Evolutionary conservation across 2,329 filamentous ascomycete species (phyloP), one percentile per base, ranked within the genome.

Genomic region (Ophiosphaerella korrae): DNA sequence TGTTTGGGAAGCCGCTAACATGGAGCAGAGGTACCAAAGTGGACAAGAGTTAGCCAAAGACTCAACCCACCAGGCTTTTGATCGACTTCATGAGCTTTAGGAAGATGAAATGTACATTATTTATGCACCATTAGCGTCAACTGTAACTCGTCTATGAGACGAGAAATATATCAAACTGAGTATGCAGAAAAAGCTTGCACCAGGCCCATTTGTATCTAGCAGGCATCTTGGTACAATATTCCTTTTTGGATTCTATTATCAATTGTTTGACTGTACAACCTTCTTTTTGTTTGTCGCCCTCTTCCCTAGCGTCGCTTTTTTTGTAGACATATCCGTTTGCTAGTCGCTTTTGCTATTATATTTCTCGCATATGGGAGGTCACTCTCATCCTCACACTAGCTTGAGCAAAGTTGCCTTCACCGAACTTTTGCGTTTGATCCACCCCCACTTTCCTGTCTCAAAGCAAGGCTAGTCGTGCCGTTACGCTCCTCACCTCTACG

Each of bases 31-130:
- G 66, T 75, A 46, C 72, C 72, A 3, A 75, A 97, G 79, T 97
- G 93, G 93, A 97, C 93, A 64, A 88, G 92, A 77, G 88, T 97
- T 57, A 96, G 90, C 60, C 93, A 97, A 76, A 82, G 93, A 77
- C 72, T 97, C 74, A 97, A 97, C 76, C 93, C 93, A 51, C 92
- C 93, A 40, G 93, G 93, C 78, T 97, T 93, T 77, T 97, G 86
- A 78, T 57, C 36, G 24, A 24, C 3, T 18, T 5, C 39, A 23
- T 36, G 40, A 26, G 23, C n/a, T 13, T 21, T 48, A 23, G 31
- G n/a, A 37, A 45, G 24, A 24, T 31, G 34, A 18, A 40, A 40
- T 68, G 64, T 70, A 68, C 50, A 62, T 44, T 62, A 66, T 58
- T 31, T 68, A 52, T 45, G 53, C 62, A 62, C 46, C 39, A 43